Percentiles rank a stretch among this genome's conserved stretches.
These are phyloP conservation scores for Trametes punicea DNA, from an alignment of 768 basidiomycete genomes.

Conservation along the genomic window DNA sequence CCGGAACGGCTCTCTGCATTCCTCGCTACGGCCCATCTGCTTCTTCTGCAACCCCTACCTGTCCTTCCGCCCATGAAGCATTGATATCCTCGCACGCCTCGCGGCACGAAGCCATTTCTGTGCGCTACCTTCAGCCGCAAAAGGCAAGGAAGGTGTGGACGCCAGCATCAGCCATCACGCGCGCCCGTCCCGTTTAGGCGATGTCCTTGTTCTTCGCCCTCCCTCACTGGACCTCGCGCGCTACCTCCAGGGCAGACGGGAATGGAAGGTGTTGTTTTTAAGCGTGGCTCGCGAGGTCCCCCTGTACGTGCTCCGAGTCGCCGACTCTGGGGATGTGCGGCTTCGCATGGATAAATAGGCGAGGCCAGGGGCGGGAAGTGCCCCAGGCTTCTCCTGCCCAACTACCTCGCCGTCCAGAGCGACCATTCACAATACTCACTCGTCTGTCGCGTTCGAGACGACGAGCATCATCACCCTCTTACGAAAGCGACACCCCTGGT, in stretches of 20 bases:
- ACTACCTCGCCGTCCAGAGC: not conserved
- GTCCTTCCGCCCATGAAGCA: not conserved
- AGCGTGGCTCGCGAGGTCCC: not conserved
- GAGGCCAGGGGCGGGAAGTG: not conserved
- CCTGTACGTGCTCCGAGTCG: not conserved
- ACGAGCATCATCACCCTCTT: not conserved
- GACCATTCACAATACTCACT: not conserved
- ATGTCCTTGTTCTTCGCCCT: slow-evolving; percentile 8
- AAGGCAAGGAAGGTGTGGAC: slow-evolving; percentile 4
- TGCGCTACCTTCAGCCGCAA: slow-evolving; percentile 14
- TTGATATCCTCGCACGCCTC: not conserved
- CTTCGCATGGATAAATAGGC: slow-evolving; percentile 10
- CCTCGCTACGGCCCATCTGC: not conserved
- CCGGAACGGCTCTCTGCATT: not conserved
- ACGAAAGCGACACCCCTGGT: not conserved
- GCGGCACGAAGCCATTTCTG: slow-evolving; percentile 8
- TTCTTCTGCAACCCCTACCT: not conserved
- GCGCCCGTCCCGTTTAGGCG: slow-evolving; percentile 11
- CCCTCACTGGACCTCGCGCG: not conserved
- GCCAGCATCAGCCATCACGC: slow-evolving; percentile 5
- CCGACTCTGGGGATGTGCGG: not conserved
- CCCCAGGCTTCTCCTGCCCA: slow-evolving; percentile 16
- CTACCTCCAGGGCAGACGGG: not conserved
- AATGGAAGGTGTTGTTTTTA: slow-evolving; percentile 16
- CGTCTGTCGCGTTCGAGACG: not conserved